Evolutionary conservation across 2,329 filamentous ascomycete genomes (phyloP), one percentile per base, ranked within the genome.

Genomic region (Colletotrichum coccodes): DNA sequence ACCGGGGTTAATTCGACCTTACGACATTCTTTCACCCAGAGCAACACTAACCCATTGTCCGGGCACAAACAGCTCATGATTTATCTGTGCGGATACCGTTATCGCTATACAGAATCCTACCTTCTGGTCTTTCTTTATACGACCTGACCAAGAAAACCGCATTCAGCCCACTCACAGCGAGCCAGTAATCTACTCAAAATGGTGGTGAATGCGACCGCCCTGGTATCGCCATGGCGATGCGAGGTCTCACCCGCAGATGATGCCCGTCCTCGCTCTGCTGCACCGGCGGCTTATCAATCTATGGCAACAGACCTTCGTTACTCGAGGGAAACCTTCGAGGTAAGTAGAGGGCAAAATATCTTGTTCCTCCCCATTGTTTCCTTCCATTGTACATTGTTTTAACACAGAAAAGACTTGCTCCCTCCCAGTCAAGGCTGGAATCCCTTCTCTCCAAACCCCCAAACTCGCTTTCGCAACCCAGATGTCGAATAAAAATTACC

Each of bases 401-500:
- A 30, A 68, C 32, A 47, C n/a, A 36, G 2, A 4, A 28, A 26
- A 65, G 61, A 7, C 26, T 28, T 40, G n/a, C 26, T 36, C 14
- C 12, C 34, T 34, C 14, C 38, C 46, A 40, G 26, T 30, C 32
- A 21, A 28, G 12, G 21, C 14, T 14, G 32, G 46, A 26, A 49
- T n/a, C 8, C 8, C 28, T 28, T 26, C 34, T 36, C 11, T 7
- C 11, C 26, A 38, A 5, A 53, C 28, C n/a, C 18, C 26, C 12
- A 44, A 49, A 6, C 40, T 21, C 26, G n/a, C 40, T 3, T 50
- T 60, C 23, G 21, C 47, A 50, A 36, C 18, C 28, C 11, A 38
- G 23, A 69, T 69, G 46, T 40, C 64, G 23, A 38, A 32, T 8
- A 65, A 53, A 18, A 65, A 46, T 14, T 42, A 9, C 18, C 1